Evolutionary conservation across 2,329 filamentous ascomycete genomes (phyloP).

Genomic region (Monosporascus sp.): DNA sequence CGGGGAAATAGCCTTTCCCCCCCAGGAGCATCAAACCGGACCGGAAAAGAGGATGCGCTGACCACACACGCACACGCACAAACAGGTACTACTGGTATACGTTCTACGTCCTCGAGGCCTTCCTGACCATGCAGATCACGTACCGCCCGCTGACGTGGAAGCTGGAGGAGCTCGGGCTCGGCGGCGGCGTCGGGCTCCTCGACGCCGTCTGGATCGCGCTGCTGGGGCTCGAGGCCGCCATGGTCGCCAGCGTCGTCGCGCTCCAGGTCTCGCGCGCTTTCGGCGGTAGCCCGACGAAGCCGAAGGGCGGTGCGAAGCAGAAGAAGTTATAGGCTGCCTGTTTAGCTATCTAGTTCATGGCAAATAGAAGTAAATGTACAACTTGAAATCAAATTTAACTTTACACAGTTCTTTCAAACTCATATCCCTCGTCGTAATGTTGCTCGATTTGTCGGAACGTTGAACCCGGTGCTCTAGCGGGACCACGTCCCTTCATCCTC

Average conservation of each 20-base stretch:
- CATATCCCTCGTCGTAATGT: too few species aligned
- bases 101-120: conserved; percentile 15
- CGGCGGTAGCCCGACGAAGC: not conserved
- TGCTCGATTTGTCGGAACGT: too few species aligned
- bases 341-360: too few species aligned
- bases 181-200: not conserved
- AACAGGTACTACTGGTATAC: conserved; percentile 18
- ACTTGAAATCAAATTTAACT: too few species aligned
- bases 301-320: not conserved
- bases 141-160: conserved; percentile 10
- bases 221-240: not conserved
- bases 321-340: not conserved
- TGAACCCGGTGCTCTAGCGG: too few species aligned
- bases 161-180: conserved; percentile 4
- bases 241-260: not conserved
- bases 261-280: not conserved
- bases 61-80: too few species aligned
- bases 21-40: not conserved
- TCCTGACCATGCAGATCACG: conserved; percentile 14
- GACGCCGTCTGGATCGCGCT: not conserved
- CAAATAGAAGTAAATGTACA: too few species aligned
- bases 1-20: too few species aligned
- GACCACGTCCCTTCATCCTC: too few species aligned
- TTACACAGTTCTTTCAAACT: too few species aligned
- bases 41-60: not conserved